phyloP scores from a whole-genome alignment of 257 asterid genomes.

The Orobanche coerulescens region DNA sequence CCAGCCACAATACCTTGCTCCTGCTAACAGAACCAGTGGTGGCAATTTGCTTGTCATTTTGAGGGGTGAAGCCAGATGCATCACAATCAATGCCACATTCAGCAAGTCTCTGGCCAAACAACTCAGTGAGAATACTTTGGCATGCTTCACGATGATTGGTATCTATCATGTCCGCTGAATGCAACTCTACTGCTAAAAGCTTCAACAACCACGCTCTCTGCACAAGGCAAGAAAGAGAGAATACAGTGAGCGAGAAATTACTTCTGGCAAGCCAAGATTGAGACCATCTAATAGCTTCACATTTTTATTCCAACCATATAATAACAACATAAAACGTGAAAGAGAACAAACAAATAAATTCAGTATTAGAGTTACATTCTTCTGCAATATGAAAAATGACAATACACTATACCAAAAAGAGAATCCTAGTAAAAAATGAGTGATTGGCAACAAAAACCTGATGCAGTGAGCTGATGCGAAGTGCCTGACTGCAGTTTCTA shows the following conservation, averaged over 20 bases:
- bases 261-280: constrained; percentile 2
- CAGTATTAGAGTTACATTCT: neutral
- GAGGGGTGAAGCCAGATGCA: constrained; percentile 28
- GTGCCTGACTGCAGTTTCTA: constrained; percentile 57
- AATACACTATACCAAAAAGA: neutral
- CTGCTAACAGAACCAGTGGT: constrained; percentile 45
- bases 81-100: constrained; percentile 37
- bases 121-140: constrained; percentile 58
- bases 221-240: constrained; percentile 23
- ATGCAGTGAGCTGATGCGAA: constrained; percentile 90
- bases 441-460: constrained; percentile 47
- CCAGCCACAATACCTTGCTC: constrained; percentile 49
- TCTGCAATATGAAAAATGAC: neutral
- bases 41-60: constrained; percentile 30
- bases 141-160: constrained; percentile 73
- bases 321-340: neutral
- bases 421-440: constrained; percentile 4
- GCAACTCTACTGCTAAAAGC: constrained; percentile 81
- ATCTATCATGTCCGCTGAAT: constrained; percentile 61
- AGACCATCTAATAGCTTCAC: neutral
- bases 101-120: constrained; percentile 50
- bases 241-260: constrained; percentile 7
- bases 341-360: neutral
- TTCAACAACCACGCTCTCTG: constrained; percentile 97
- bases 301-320: neutral